Evolutionary conservation across 83 land plant species (phyloP).

Genomic region (Isoetes engelmannii): DNA sequence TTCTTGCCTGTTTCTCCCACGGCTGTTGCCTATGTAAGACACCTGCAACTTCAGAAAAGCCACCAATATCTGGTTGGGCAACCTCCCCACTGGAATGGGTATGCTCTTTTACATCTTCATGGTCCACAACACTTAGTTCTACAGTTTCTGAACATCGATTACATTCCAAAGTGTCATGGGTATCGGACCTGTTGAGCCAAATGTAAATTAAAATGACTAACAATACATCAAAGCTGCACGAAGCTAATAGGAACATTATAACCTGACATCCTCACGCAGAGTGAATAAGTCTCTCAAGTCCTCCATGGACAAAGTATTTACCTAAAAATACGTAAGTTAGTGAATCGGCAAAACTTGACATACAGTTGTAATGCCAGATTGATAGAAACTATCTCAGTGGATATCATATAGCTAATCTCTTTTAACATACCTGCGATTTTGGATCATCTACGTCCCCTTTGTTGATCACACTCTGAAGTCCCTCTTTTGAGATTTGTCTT

Average conservation of each 20-base stretch:
- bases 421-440: constrained; percentile 42
- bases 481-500: constrained; percentile 98
- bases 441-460: constrained; percentile 48
- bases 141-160: constrained; percentile 43
- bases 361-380: background rate
- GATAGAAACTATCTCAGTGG: background rate
- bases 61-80: constrained; percentile 61
- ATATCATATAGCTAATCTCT: constrained; percentile 3
- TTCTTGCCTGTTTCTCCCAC: constrained; percentile 72
- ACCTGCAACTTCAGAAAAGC: constrained; percentile 75
- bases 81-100: constrained; percentile 13
- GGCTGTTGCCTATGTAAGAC: constrained; percentile 50
- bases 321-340: constrained; percentile 36
- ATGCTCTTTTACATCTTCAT: constrained; percentile 8
- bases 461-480: constrained; percentile 95
- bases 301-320: constrained; percentile 64
- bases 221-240: background rate
- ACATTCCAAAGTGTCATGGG: constrained; percentile 83
- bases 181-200: constrained; percentile 62
- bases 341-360: too few relatives aligned
- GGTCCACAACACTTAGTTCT: background rate
- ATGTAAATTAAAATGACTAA: background rate
- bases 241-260: constrained; percentile 8
- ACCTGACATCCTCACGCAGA: constrained; percentile 60
- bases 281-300: constrained; percentile 83